phyloP scores from a whole-genome alignment of 208 protist genomes.

The Leishmania major region DNA sequence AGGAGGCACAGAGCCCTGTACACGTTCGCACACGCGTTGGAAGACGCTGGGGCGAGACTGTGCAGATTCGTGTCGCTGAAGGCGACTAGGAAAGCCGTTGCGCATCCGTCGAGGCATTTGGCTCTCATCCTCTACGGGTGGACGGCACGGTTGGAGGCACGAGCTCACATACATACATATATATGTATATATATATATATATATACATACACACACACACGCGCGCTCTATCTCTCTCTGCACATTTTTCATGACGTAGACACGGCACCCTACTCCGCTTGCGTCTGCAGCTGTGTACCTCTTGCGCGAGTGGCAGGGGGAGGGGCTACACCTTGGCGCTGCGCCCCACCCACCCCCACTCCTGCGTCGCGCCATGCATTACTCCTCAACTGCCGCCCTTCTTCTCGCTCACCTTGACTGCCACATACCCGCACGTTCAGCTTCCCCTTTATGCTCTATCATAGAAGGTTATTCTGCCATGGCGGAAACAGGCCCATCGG shows the following conservation, averaged over 20 bases:
- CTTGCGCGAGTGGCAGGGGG: neutral
- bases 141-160: neutral
- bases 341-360: neutral
- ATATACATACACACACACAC: too few species aligned
- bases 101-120: neutral
- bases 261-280: neutral
- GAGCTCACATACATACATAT: too few species aligned
- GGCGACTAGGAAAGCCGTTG: neutral
- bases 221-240: neutral
- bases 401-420: too few species aligned
- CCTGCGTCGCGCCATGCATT: neutral
- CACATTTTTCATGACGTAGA: neutral
- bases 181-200: too few species aligned
- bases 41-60: neutral
- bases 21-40: neutral
- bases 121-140: neutral
- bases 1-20: neutral
- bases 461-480: neutral
- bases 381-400: neutral
- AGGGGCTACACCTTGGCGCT: neutral
- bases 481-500: neutral
- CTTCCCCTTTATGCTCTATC: neutral
- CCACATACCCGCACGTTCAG: neutral
- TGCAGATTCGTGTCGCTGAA: neutral
- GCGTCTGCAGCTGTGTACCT: neutral